These are phyloP conservation scores for Podospora comata DNA, from an alignment of 495 filamentous ascomycete species.

Conservation along the genomic window DNA sequence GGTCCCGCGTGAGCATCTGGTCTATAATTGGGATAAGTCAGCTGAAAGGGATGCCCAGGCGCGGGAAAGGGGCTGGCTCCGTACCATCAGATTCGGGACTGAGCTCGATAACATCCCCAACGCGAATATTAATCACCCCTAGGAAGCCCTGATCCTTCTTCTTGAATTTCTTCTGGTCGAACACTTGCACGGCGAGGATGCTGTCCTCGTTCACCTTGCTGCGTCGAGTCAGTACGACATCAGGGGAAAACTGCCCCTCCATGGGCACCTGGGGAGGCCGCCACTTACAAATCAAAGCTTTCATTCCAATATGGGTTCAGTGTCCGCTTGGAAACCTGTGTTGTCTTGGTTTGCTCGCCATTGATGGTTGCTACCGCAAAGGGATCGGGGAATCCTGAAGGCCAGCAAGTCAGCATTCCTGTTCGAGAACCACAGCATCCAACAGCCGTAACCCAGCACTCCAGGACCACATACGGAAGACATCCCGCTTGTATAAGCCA, in stretches of 20 bases:
- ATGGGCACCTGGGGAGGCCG: slow-evolving; percentile 5
- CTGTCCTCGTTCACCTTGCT: slow-evolving; percentile 89
- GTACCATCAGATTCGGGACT: slow-evolving; percentile 87
- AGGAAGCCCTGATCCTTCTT: slow-evolving; percentile 99
- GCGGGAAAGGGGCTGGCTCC: slow-evolving; percentile 25
- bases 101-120: slow-evolving; percentile 89
- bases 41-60: neutral
- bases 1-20: slow-evolving; percentile 97
- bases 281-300: slow-evolving; percentile 85
- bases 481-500: slow-evolving; percentile 97
- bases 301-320: slow-evolving; percentile 99
- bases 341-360: slow-evolving; percentile 95
- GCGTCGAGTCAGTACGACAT: slow-evolving; percentile 27
- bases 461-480: slow-evolving; percentile 72
- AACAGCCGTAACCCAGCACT: neutral
- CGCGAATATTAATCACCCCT: slow-evolving; percentile 93
- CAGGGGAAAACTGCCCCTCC: slow-evolving; percentile 1
- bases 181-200: slow-evolving; percentile 95
- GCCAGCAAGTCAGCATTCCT: slow-evolving; percentile 19
- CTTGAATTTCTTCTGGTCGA: slow-evolving; percentile 99
- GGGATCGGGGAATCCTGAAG: slow-evolving; percentile 92
- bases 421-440: neutral
- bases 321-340: slow-evolving; percentile 91
- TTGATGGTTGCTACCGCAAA: slow-evolving; percentile 96
- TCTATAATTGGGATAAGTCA: slow-evolving; percentile 27